Conservation (phyloP, 2,329 filamentous ascomycete genomes). For the Raffaelea ambrosiae region DNA sequence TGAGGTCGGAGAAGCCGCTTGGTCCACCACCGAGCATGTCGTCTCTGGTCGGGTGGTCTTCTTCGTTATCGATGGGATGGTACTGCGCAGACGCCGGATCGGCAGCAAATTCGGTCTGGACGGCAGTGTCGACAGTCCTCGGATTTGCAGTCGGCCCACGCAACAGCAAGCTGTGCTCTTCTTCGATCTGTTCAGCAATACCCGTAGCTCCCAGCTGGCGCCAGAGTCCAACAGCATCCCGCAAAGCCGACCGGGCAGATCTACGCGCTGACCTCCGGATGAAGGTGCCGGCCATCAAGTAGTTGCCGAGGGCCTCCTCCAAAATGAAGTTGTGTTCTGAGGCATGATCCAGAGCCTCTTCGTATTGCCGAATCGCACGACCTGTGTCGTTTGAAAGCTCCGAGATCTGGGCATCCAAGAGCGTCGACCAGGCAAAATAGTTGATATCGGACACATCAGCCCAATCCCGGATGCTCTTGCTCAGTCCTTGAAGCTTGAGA, state of each 20-base stretch:
- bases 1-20: constrained; percentile 34
- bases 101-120: constrained; percentile 60
- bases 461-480: constrained; percentile 56
- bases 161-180: constrained; percentile 59
- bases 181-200: constrained; percentile 58
- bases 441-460: constrained; percentile 59
- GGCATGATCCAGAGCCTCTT: constrained; percentile 64
- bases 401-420: constrained; percentile 60
- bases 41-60: constrained; percentile 34
- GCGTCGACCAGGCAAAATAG: constrained; percentile 59
- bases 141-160: constrained; percentile 52
- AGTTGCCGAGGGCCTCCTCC: constrained; percentile 66
- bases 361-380: constrained; percentile 54
- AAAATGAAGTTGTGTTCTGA: constrained; percentile 57
- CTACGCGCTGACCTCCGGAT: constrained; percentile 56
- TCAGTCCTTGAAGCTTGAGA: constrained; percentile 43
- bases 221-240: constrained; percentile 60
- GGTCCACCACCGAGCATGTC: constrained; percentile 22
- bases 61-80: constrained; percentile 31
- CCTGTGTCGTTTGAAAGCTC: constrained; percentile 53
- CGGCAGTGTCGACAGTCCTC: constrained; percentile 51
- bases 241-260: constrained; percentile 60
- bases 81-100: constrained; percentile 46
- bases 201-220: constrained; percentile 61
- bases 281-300: constrained; percentile 65